Base-by-base conservation (phyloP, 148 eudicot genomes). In the Tetragonia tetragonoides region DNA sequence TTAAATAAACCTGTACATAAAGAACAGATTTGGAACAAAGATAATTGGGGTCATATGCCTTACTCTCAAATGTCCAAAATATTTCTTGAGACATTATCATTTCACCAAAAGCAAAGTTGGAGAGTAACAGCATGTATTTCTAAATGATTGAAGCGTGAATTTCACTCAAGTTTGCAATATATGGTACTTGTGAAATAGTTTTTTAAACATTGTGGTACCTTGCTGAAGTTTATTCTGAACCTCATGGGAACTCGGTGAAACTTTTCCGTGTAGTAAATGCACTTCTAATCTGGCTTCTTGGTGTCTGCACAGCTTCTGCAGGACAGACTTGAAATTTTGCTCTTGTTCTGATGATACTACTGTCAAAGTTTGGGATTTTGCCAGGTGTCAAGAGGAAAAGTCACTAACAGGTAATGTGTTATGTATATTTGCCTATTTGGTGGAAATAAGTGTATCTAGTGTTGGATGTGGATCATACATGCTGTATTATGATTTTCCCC, bases 261-360 rank as follows among this genome's bases (percentile, higher is more conserved):
- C 47, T 44, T 9, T 44, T 44, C 9, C 3, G 23, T 66, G n/a
- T 46, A 10, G 40, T 60, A 41, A 68, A 73, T 68, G 41, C 47
- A 44, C 66, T 44, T 16, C 20, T 77, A 38, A 83, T 21, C 0
- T 76, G 42, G 61, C 66, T 65, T 72, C 56, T 73, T 67, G 42
- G 47, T 18, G 46, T 70, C 61, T 57, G 66, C 82, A 74, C 99
- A 95, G 99, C 86, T 95, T 95, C 79, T 95, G 97, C 76, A 87
- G 93, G 84, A 95, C 99, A 71, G 99, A 95, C 84, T 83, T 93
- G 75, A 95, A 95, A 83, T 95, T 95, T 80, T 95, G 99, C 79
- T 95, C 99, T 49, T 95, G 99, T 81, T 95, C 99, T 38, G 99
- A 95, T 83, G 99, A 95, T 82, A 93, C 97, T 49, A 93, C 97